phyloP scores from a whole-genome alignment of 2,329 filamentous ascomycete genomes.

The Calycina marina region DNA sequence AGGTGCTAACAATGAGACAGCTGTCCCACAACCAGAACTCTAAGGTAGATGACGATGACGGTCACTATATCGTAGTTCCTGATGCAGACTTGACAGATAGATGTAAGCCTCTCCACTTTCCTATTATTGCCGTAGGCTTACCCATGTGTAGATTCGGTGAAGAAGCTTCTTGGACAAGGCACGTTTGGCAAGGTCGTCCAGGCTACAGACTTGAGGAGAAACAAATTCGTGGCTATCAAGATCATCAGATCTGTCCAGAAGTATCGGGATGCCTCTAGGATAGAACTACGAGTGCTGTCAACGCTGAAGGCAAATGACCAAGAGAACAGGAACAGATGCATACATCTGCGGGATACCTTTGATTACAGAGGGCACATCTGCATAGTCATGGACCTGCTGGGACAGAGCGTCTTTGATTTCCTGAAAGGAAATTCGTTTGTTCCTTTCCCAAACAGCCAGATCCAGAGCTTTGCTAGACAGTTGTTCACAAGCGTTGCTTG shows the following conservation, averaged over 20 bases:
- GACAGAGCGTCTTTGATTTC: constrained; percentile 97
- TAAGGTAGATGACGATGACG: constrained; percentile 91
- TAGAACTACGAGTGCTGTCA: constrained; percentile 83
- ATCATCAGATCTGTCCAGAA: constrained; percentile 98
- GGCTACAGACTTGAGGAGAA: constrained; percentile 65
- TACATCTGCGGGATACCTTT: constrained; percentile 91
- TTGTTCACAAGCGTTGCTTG: constrained; percentile 96
- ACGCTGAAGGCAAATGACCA: constrained; percentile 86
- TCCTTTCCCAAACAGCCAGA: constrained; percentile 95
- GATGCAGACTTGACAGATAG: constrained; percentile 75
- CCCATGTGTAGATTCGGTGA: constrained; percentile 83
- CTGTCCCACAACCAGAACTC: constrained; percentile 37
- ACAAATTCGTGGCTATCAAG: constrained; percentile 79
- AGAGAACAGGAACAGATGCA: constrained; percentile 88
- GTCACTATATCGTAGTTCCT: constrained; percentile 87
- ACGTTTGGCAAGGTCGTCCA: constrained; percentile 98
- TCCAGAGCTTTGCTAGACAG: constrained; percentile 91
- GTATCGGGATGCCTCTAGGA: constrained; percentile 89
- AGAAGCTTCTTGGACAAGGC: constrained; percentile 82
- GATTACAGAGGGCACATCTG: constrained; percentile 97
- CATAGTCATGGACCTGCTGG: constrained; percentile 62
- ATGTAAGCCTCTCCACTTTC: constrained; percentile 50
- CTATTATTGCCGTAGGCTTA: not conserved
- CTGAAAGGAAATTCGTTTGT: constrained; percentile 91
- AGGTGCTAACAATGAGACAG: too few relatives aligned